These are phyloP conservation scores for Syzygium grande DNA, from an alignment of 345 rosid species.

Conservation along the genomic window DNA sequence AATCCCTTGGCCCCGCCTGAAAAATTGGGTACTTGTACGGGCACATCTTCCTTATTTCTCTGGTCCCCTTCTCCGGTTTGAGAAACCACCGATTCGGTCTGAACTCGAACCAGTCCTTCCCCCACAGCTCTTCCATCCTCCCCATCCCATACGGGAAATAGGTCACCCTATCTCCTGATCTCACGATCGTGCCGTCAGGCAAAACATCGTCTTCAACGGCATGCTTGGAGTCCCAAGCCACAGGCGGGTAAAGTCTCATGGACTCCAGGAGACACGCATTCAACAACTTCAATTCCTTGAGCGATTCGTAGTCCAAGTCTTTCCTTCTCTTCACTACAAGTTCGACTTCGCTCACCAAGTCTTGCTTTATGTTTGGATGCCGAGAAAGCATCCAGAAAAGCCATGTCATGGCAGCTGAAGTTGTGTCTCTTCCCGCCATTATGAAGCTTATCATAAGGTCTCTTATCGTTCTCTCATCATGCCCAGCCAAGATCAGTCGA, in stretches of 20 bases:
- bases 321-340: constrained; percentile 2
- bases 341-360: constrained; percentile 28
- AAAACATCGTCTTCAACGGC: constrained; percentile 36
- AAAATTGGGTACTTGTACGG: constrained; percentile 30
- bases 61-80: neutral
- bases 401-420: constrained; percentile 59
- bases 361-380: constrained; percentile 23
- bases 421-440: constrained; percentile 67
- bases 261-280: constrained; percentile 60
- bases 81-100: constrained; percentile 60
- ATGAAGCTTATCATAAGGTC: constrained; percentile 51
- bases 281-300: constrained; percentile 34
- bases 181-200: constrained; percentile 60
- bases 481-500: constrained; percentile 28
- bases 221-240: constrained; percentile 68
- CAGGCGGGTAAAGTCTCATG: constrained; percentile 70
- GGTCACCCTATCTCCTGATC: constrained; percentile 77
- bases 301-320: constrained; percentile 16
- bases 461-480: constrained; percentile 32
- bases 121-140: constrained; percentile 79
- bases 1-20: constrained; percentile 42
- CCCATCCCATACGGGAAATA: constrained; percentile 90
- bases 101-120: constrained; percentile 49
- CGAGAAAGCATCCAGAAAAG: constrained; percentile 49
- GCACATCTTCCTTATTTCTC: constrained; percentile 33